Conservation (phyloP, 1,284 basidiomycete species). For the Tylopilus sp. region DNA sequence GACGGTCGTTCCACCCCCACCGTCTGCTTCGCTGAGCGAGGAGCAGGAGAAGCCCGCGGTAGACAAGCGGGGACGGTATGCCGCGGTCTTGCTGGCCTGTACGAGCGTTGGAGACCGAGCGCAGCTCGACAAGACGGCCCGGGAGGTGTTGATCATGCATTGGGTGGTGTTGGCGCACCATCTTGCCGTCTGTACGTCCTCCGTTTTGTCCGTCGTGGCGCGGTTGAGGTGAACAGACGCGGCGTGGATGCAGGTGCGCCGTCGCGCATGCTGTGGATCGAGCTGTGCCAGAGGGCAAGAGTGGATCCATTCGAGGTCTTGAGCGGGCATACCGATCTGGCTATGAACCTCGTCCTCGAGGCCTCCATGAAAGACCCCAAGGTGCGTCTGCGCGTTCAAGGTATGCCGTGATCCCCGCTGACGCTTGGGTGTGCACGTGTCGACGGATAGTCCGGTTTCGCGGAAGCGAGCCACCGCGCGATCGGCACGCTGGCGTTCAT, state of each 20-base stretch:
- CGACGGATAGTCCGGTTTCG: slow-evolving; percentile 42
- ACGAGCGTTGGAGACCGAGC: slow-evolving; percentile 39
- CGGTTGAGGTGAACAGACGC: neutral
- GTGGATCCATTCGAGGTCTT: slow-evolving; percentile 68
- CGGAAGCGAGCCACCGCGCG: slow-evolving; percentile 70
- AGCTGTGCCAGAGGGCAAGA: slow-evolving; percentile 66
- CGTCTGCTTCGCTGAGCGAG: slow-evolving; percentile 5
- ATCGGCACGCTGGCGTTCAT: slow-evolving; percentile 78
- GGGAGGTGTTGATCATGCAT: slow-evolving; percentile 49
- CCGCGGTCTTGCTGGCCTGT: slow-evolving; percentile 49
- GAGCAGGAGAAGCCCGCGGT: slow-evolving; percentile 36
- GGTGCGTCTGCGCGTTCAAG: slow-evolving; percentile 33
- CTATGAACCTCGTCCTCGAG: slow-evolving; percentile 50
- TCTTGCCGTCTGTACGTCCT: slow-evolving; percentile 54
- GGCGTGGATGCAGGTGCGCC: slow-evolving; percentile 39
- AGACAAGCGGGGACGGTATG: slow-evolving; percentile 48
- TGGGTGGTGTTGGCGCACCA: slow-evolving; percentile 75
- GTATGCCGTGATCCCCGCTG: neutral
- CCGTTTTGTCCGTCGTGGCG: neutral
- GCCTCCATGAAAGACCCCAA: slow-evolving; percentile 43
- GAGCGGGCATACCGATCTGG: slow-evolving; percentile 43
- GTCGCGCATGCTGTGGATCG: slow-evolving; percentile 77
- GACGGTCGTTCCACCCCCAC: slow-evolving; percentile 9
- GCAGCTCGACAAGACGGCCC: slow-evolving; percentile 31
- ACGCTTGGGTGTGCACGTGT: too few relatives aligned